Evolutionary conservation across 805 yeast species (phyloP), one percentile per base, ranked within the genome.

Genomic region (Nakazawaea laoshanensis): DNA sequence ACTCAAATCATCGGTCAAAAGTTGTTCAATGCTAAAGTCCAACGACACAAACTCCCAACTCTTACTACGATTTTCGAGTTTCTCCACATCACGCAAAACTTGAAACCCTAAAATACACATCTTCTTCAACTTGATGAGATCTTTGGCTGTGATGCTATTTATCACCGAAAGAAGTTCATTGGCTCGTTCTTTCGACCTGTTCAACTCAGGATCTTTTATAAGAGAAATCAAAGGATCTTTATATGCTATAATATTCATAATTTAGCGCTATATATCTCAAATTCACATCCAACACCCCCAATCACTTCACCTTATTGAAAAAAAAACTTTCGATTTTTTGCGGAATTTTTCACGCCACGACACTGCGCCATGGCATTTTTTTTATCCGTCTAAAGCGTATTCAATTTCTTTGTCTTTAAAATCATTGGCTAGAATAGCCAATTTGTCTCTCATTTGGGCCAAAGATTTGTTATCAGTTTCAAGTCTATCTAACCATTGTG

Each of bases 21-120:
- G 37, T 20, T 42, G 52, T 14, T 62, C 58, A 11, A 70, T 56
- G 42, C 65, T 65, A 40, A 61, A 61, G 42, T 71, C 75, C 18
- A 72, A 48, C 7, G 77, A 65, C 27, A 67, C 52, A 37, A 72
- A 71, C 33, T 71, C 75, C 79, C 78, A 72, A 39, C 67, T 66
- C 38, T 65, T 61, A 30, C 68, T 53, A 22, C 55, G 59, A 23
- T 65, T 48, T 40, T 65, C 70, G 14, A 68, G 56, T 39, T 63
- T 62, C 49, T 72, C 78, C 26, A 72, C 50, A 27, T 70, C 65
- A 41, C 71, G 61, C 20, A 72, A 50, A 4, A 70, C 62, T 35
- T 63, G 62, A 36, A 70, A 57, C 7, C 67, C 55, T 20, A 63
- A 53, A 35, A 60, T 66, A 44, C 79, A 72, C 45, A 68, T 57